Percentiles rank a stretch among this genome's conserved stretches.
These are phyloP conservation scores for Ceratobasidium sp. DNA, from an alignment of 1,284 basidiomycete species.

Conservation along the genomic window DNA sequence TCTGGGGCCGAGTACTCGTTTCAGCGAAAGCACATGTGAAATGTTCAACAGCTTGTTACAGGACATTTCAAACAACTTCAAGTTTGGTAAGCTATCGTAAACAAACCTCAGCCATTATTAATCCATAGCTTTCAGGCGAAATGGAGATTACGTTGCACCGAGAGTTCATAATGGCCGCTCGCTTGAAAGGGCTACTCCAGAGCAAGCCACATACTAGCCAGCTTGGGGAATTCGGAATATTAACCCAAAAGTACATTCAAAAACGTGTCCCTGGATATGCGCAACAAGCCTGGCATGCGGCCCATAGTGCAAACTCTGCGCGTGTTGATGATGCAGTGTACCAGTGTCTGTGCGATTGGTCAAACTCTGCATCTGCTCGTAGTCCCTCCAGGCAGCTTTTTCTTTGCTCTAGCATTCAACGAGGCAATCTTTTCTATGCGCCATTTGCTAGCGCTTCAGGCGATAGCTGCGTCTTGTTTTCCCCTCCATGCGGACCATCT, in stretches of 20 bases:
- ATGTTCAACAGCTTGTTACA: constrained; percentile 38
- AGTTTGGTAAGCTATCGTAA: constrained; percentile 27
- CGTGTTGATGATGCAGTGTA: not conserved
- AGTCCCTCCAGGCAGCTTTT: not conserved
- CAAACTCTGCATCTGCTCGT: not conserved
- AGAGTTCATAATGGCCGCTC: constrained; percentile 4
- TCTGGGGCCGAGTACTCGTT: constrained; percentile 35
- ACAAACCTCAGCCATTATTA: not conserved
- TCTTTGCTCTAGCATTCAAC: not conserved
- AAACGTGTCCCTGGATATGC: not conserved
- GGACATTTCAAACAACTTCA: constrained; percentile 22
- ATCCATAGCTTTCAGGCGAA: constrained; percentile 9
- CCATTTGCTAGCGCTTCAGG: not conserved
- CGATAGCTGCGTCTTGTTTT: constrained; percentile 5
- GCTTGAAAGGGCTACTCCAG: constrained; percentile 5
- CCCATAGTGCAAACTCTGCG: too few species aligned
- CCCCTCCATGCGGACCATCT: too few species aligned
- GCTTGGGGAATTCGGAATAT: not conserved
- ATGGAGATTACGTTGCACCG: constrained; percentile 27
- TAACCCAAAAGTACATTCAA: not conserved
- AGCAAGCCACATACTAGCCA: not conserved
- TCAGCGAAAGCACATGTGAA: constrained; percentile 33
- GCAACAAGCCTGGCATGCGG: not conserved
- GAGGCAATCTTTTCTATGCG: not conserved
- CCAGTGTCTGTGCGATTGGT: not conserved